Percentiles rank a stretch among this genome's conserved stretches.
Evolutionary conservation across 1,284 basidiomycete species (phyloP).

Genomic region (Ustilago shanxiensis): DNA sequence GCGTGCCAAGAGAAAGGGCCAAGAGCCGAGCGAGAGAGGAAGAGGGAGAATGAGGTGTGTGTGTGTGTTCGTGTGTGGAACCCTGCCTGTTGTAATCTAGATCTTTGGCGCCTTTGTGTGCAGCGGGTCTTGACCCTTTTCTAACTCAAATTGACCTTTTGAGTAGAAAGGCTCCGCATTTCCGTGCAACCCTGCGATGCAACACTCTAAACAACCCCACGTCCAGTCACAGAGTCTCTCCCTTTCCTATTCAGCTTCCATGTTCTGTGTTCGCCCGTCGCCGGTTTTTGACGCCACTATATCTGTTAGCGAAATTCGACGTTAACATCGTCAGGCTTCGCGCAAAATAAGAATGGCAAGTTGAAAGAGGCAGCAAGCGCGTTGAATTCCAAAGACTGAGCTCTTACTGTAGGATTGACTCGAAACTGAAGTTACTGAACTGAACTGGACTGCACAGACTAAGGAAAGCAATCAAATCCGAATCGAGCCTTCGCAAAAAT

Average conservation of each 20-base stretch:
- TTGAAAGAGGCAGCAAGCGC: background rate
- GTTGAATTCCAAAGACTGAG: background rate
- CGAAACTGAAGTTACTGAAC: background rate
- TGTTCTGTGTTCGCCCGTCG: too few relatives aligned
- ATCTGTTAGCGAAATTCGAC: too few relatives aligned
- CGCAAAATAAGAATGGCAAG: background rate
- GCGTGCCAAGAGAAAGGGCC: constrained; percentile 16
- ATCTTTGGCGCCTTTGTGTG: background rate
- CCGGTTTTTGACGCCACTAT: background rate
- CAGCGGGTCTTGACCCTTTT: background rate
- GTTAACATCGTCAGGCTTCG: background rate
- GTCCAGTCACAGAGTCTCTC: too few relatives aligned
- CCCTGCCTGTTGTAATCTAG: background rate
- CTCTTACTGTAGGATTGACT: background rate
- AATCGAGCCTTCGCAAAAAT: background rate
- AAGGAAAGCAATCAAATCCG: background rate
- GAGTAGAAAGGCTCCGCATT: background rate
- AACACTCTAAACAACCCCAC: too few relatives aligned
- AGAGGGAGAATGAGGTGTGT: background rate
- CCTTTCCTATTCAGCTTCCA: too few relatives aligned
- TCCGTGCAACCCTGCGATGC: background rate
- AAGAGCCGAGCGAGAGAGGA: background rate
- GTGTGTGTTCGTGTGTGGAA: background rate
- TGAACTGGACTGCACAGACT: too few relatives aligned
- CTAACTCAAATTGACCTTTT: constrained; percentile 1